Conservation (phyloP, 208 protist genomes). For the Leishmania aethiopica region DNA sequence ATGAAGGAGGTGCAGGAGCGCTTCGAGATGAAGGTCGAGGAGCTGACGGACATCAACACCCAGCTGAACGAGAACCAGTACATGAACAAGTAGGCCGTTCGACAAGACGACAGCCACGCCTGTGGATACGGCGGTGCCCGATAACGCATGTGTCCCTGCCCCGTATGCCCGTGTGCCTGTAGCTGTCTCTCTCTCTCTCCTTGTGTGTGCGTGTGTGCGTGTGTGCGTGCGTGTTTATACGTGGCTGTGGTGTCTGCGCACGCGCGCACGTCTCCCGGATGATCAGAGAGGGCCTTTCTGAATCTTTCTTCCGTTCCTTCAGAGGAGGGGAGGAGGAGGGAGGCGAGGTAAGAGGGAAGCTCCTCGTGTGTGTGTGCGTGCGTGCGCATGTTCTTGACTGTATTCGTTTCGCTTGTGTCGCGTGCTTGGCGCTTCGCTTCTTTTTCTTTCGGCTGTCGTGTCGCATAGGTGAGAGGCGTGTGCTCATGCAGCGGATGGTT, state of each 20-base stretch:
- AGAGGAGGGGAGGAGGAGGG: not conserved
- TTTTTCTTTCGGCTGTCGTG: not conserved
- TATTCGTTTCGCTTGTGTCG: not conserved
- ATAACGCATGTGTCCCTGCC: not conserved
- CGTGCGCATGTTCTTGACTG: not conserved
- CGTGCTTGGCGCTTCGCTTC: not conserved
- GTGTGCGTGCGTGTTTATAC: not conserved
- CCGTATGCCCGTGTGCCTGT: not conserved
- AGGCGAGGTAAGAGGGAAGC: not conserved
- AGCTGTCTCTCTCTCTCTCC: too few species aligned
- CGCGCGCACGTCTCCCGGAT: not conserved
- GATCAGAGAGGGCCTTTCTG: not conserved
- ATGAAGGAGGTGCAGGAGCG: constrained; percentile 97
- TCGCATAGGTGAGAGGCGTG: not conserved
- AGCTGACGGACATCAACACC: constrained; percentile 94
- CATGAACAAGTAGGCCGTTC: constrained; percentile 81
- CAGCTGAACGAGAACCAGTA: constrained; percentile 91
- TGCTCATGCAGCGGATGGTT: not conserved
- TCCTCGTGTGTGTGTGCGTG: not conserved
- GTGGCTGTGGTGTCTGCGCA: not conserved
- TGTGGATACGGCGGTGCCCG: not conserved
- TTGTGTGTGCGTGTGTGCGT: too few species aligned
- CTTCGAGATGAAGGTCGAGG: constrained; percentile 97
- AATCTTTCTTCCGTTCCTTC: not conserved
- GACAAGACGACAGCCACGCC: not conserved